Conservation (phyloP, 176 grass and related monocot species). For the Oryza glumipatula region DNA sequence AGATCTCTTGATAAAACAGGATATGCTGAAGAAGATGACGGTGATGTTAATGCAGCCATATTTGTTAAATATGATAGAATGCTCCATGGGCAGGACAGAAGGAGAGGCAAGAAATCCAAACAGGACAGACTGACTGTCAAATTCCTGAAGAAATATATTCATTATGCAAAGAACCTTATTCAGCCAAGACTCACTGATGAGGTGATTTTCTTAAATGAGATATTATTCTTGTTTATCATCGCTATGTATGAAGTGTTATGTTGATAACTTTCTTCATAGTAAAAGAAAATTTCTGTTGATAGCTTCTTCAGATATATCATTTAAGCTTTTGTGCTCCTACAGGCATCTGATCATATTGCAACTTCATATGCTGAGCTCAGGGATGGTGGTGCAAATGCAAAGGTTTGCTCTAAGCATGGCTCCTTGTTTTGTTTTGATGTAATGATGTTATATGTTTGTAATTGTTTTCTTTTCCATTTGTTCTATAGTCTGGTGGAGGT, state of each 20-base stretch:
- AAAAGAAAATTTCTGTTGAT: background rate
- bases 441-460: conserved; percentile 30
- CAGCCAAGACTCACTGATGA: conserved; percentile 93
- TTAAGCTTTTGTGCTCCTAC: conserved; percentile 30
- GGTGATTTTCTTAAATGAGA: conserved; percentile 51
- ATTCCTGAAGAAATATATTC: conserved; percentile 97
- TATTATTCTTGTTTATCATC: background rate
- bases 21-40: conserved; percentile 89
- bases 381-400: conserved; percentile 77
- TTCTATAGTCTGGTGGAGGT: conserved; percentile 80
- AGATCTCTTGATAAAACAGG: conserved; percentile 64
- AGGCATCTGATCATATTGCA: conserved; percentile 97
- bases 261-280: background rate
- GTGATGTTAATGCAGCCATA: conserved; percentile 67
- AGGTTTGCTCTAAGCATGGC: conserved; percentile 55
- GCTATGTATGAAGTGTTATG: background rate
- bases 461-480: conserved; percentile 22
- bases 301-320: background rate
- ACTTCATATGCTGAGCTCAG: conserved; percentile 98
- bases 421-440: conserved; percentile 26
- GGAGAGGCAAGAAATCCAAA: conserved; percentile 77
- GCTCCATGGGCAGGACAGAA: conserved; percentile 96
- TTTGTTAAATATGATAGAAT: conserved; percentile 97
- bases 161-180: conserved; percentile 96
- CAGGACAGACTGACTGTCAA: conserved; percentile 89